A percentile compares a stretch with the other conserved stretches of the same genome.
These are phyloP conservation scores for Phytophthora ramorum DNA, from an alignment of 352 stramenopile genomes.

Conservation along the genomic window DNA sequence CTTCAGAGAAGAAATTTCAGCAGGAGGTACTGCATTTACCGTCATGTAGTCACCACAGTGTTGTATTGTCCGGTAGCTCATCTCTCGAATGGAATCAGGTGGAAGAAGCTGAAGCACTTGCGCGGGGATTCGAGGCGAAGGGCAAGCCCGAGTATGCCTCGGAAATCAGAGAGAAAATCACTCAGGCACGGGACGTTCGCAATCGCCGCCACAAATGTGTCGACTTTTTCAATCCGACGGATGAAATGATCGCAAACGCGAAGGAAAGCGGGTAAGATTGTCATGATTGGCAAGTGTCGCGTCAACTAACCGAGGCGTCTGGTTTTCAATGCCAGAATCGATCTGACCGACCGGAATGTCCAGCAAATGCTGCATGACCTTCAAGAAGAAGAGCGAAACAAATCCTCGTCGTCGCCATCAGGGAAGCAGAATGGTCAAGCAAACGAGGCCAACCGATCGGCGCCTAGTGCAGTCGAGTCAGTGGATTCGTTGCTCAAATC, in stretches of 20 bases:
- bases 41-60: not conserved
- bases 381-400: slow-evolving; percentile 69
- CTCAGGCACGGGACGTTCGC: slow-evolving; percentile 54
- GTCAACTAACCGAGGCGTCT: not conserved
- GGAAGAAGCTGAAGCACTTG: slow-evolving; percentile 69
- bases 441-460: slow-evolving; percentile 14
- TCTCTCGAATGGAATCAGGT: slow-evolving; percentile 37
- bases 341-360: slow-evolving; percentile 72
- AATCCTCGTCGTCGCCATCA: slow-evolving; percentile 23
- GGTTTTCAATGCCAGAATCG: slow-evolving; percentile 54
- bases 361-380: slow-evolving; percentile 86
- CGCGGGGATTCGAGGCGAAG: slow-evolving; percentile 73
- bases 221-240: slow-evolving; percentile 81
- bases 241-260: slow-evolving; percentile 80
- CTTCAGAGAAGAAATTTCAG: slow-evolving; percentile 55
- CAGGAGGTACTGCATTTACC: slow-evolving; percentile 50
- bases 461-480: slow-evolving; percentile 41
- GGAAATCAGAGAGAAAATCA: slow-evolving; percentile 73
- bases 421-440: slow-evolving; percentile 7
- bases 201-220: slow-evolving; percentile 61
- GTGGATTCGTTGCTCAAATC: slow-evolving; percentile 79
- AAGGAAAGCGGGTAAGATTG: slow-evolving; percentile 75
- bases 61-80: not conserved
- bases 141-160: slow-evolving; percentile 61
- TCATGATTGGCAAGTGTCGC: not conserved